These are phyloP conservation scores for Geranium incanum DNA, from an alignment of 441 rosid genomes.

Conservation along the genomic window DNA sequence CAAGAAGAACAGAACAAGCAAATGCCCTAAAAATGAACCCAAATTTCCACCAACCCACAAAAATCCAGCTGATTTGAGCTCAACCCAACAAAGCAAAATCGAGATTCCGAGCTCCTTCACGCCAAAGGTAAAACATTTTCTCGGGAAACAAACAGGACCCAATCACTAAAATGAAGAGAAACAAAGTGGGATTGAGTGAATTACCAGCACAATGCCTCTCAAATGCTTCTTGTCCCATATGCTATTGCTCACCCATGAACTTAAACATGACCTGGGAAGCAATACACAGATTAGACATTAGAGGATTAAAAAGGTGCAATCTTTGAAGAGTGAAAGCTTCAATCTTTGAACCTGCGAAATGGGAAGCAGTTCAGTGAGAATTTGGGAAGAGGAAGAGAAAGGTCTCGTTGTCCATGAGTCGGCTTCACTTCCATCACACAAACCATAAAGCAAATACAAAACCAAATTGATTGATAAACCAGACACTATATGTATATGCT, in stretches of 20 bases:
- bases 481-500: too few relatives aligned
- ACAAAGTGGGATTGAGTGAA: not conserved
- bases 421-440: constrained; percentile 29
- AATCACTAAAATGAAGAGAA: not conserved
- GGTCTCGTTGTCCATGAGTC: constrained; percentile 15
- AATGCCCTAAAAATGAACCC: not conserved
- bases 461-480: not conserved
- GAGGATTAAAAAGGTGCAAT: not conserved
- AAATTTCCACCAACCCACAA: not conserved
- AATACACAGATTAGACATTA: not conserved
- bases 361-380: constrained; percentile 8
- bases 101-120: not conserved
- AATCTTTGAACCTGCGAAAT: constrained; percentile 13
- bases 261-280: constrained; percentile 13
- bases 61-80: not conserved
- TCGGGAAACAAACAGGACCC: not conserved
- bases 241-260: constrained; percentile 10
- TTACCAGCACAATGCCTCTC: constrained; percentile 23
- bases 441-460: not conserved
- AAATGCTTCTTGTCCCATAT: constrained; percentile 15
- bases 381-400: constrained; percentile 16
- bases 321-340: constrained; percentile 1
- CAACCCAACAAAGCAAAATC: not conserved
- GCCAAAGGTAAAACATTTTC: not conserved
- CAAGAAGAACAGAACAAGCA: not conserved